Evolutionary conservation across 306 rosid species (phyloP), one percentile per base, ranked within the genome.

Genomic region (Macrotyloma uniflorum): DNA sequence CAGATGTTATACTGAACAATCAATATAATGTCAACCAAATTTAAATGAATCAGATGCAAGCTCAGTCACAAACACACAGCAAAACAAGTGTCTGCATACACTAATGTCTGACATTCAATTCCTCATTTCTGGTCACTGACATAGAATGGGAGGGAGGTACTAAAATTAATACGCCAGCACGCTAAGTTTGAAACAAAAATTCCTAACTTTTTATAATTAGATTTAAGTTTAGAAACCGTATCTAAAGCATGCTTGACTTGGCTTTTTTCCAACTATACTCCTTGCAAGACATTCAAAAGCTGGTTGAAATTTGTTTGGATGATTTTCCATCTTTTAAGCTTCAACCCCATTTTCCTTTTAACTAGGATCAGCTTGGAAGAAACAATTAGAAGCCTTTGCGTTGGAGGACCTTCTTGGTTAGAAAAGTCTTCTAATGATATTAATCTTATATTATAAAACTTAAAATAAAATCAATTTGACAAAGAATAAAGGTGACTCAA

Each of bases 31-130:
- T 15, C 50, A 51, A 75, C 30, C 23, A 45, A 63, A 80, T 22
- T 62, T 32, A 46, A 69, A 74, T 62, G 57, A 83, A 51, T 51
- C 67, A 43, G 20, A 51, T 24, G 53, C n/a, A 33, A 70, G 58
- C 16, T 12, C 51, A 59, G 35, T 24, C 47, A 50, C 70, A 51
- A 20, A 53, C 18, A 75, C 77, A 47, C 11, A 16, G 16, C 9
- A 76, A 62, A 75, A 58, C 5, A 68, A 61, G 36, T 50, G 64
- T 68, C 55, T 77, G 19, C 47, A 63, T 64, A 50, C 46, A 51
- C 72, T 30, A 22, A 20, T 33, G 55, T 49, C 67, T 47, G 33
- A 38, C 32, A 66, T 68, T 57, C 22, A 70, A 2, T 33, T 30
- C 10, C 15, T 38, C 40, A n/a, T 38, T 40, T 76, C 73, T 54